These are phyloP conservation scores for Akanthomyces lecanii DNA, from an alignment of 2,329 filamentous ascomycete genomes.

Conservation along the genomic window DNA sequence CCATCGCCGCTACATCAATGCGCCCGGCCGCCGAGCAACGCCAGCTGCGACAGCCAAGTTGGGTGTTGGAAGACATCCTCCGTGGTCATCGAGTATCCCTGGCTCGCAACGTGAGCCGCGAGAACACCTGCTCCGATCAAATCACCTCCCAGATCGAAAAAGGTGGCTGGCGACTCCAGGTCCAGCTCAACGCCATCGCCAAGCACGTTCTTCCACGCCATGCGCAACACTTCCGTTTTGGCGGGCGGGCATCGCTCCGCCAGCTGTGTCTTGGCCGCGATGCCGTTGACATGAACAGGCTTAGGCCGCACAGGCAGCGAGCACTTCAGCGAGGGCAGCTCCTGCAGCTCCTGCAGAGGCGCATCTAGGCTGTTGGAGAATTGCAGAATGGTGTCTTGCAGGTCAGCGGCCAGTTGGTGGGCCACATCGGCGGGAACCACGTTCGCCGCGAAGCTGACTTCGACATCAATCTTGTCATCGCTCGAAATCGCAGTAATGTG, in stretches of 20 bases:
- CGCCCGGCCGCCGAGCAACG: neutral
- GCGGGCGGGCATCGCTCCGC: neutral
- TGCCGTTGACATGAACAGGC: constrained; percentile 6
- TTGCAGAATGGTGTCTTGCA: constrained; percentile 7
- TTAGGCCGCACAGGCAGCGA: neutral
- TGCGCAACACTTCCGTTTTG: neutral
- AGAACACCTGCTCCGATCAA: constrained; percentile 1
- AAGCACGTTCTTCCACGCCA: neutral
- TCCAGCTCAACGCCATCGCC: neutral
- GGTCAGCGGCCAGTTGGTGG: constrained; percentile 3
- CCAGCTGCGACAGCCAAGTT: constrained; percentile 9
- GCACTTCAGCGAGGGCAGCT: neutral
- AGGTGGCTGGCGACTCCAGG: neutral
- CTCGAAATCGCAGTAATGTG: constrained; percentile 7
- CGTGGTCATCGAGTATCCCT: neutral
- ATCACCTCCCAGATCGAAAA: constrained; percentile 5
- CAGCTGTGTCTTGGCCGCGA: constrained; percentile 1
- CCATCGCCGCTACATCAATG: neutral
- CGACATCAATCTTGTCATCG: neutral
- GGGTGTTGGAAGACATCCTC: constrained; percentile 9
- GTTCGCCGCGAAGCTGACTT: constrained; percentile 9
- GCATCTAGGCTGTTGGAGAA: neutral
- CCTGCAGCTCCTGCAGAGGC: neutral
- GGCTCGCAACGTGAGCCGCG: neutral
- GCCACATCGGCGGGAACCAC: constrained; percentile 7